These are phyloP conservation scores for Apium graveolens DNA, from an alignment of 129 eudicot genomes.

Conservation along the genomic window DNA sequence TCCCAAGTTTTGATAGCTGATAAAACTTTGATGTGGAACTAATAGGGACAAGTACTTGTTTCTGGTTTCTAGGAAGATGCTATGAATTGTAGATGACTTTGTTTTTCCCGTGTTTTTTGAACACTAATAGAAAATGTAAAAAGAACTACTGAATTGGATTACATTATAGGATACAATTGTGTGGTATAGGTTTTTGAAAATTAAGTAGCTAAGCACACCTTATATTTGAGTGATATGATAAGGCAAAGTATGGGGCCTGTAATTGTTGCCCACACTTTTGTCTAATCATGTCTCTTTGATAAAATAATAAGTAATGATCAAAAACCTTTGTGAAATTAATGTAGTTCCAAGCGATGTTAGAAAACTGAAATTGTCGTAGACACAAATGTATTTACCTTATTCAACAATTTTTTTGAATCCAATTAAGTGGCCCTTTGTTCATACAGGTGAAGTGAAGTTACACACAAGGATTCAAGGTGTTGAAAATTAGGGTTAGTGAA, in stretches of 20 bases:
- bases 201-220: neutral
- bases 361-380: neutral
- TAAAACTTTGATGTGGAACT: neutral
- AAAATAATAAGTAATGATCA: neutral
- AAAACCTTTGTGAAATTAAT: neutral
- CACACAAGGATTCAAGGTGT: neutral
- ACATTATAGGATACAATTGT: neutral
- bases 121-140: neutral
- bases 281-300: neutral
- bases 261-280: neutral
- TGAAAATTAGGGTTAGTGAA: neutral
- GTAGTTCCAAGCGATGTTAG: neutral
- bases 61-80: neutral
- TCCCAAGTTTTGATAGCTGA: neutral
- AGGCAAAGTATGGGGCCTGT: neutral
- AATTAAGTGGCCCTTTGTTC: neutral
- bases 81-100: neutral
- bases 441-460: neutral
- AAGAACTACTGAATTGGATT: neutral
- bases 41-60: neutral
- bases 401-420: neutral
- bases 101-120: neutral
- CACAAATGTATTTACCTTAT: neutral
- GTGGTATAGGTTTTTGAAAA: neutral
- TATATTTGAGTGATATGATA: neutral